Conservation (phyloP, 192 early-diverging fungal species). For the Lobulomyces angularis region DNA sequence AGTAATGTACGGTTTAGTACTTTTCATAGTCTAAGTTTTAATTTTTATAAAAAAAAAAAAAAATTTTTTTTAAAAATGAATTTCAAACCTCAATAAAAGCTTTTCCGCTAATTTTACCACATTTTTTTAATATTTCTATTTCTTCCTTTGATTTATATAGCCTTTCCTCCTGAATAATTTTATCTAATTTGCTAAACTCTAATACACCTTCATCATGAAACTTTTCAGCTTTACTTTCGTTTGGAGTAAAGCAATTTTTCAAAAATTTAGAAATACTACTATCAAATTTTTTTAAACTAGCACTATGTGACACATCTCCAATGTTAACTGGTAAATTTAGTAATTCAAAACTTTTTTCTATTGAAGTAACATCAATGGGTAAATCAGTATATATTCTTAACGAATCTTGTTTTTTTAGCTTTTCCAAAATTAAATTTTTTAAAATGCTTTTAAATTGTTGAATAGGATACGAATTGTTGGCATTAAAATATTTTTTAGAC, state of each 20-base stretch:
- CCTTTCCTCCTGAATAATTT: constrained; percentile 14
- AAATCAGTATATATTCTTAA: no score
- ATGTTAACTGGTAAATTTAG: neutral
- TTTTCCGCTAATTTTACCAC: constrained; percentile 62
- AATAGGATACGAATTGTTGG: no score
- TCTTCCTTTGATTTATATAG: constrained; percentile 69
- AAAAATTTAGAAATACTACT: constrained; percentile 1
- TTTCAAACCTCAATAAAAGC: constrained; percentile 54
- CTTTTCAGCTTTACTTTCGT: constrained; percentile 1
- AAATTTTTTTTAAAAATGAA: neutral
- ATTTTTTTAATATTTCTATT: constrained; percentile 61
- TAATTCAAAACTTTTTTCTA: neutral
- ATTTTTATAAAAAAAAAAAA: neutral
- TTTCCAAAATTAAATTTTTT: no score
- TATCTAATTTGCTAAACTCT: neutral
- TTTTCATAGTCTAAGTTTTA: constrained; percentile 45
- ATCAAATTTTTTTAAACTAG: neutral
- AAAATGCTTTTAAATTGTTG: no score
- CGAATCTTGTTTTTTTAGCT: no score
- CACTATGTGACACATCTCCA: neutral
- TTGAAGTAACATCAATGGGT: neutral
- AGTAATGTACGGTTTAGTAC: constrained; percentile 50
- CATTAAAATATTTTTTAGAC: no score
- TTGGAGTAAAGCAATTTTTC: constrained; percentile 1
- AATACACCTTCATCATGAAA: neutral